Evolutionary conservation across 2,329 filamentous ascomycete species (phyloP).

Genomic region (Chaetomiaceae sp.): DNA sequence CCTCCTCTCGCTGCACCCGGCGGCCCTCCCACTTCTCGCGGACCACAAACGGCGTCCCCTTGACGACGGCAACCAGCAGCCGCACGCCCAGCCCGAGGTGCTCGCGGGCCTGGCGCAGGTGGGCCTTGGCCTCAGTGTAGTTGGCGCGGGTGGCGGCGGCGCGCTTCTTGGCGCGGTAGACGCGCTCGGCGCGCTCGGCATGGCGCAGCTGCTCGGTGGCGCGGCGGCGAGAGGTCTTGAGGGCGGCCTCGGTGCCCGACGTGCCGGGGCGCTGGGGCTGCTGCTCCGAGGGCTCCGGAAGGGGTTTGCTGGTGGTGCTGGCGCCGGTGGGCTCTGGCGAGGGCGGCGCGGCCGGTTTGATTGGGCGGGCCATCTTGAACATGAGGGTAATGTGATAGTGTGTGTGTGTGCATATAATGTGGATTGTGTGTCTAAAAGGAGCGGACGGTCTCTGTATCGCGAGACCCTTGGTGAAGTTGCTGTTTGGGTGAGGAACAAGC

Average conservation of each 20-base stretch:
- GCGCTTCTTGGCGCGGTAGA: slow-evolving; percentile 38
- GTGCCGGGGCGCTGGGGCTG: slow-evolving; percentile 36
- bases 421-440: no score
- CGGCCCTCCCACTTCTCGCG: slow-evolving; percentile 33
- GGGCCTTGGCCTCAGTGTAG: slow-evolving; percentile 33
- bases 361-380: slow-evolving; percentile 1
- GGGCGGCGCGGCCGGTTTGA: background rate
- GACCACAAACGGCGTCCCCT: slow-evolving; percentile 31
- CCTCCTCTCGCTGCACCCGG: slow-evolving; percentile 27
- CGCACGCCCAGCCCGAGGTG: slow-evolving; percentile 33
- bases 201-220: slow-evolving; percentile 34
- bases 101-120: slow-evolving; percentile 32
- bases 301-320: no score
- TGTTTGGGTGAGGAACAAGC: no score
- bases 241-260: slow-evolving; percentile 38
- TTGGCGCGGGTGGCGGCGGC: slow-evolving; percentile 34
- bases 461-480: no score
- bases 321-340: background rate
- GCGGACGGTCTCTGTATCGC: no score
- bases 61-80: slow-evolving; percentile 29
- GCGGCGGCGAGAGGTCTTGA: slow-evolving; percentile 33
- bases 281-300: slow-evolving; percentile 1
- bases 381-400: no score
- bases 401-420: no score
- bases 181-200: slow-evolving; percentile 36